Evolutionary conservation across 1,139 yeast species (phyloP).

Genomic region (Kluyveromyces sp.): DNA sequence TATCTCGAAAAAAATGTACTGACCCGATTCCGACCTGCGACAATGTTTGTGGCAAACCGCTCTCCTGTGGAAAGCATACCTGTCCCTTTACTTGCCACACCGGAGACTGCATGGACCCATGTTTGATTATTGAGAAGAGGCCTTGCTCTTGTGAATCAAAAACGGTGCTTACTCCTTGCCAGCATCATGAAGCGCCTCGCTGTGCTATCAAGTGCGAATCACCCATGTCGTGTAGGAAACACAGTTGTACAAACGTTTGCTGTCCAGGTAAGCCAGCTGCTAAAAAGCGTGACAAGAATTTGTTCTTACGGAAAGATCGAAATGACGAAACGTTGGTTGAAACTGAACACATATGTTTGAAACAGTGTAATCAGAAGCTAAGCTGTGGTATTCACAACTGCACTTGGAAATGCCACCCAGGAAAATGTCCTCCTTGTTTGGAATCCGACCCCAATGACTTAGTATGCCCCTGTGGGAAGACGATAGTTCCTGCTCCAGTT

Average conservation of each 20-base stretch:
- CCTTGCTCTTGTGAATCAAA: constrained; percentile 36
- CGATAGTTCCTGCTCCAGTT: constrained; percentile 77
- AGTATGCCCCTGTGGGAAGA: constrained; percentile 78
- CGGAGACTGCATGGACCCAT: constrained; percentile 64
- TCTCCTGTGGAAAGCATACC: constrained; percentile 63
- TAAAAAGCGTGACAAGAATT: constrained; percentile 46
- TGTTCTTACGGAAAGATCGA: constrained; percentile 34
- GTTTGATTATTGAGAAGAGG: constrained; percentile 36
- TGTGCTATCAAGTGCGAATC: constrained; percentile 77
- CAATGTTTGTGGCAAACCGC: constrained; percentile 49
- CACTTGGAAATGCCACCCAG: constrained; percentile 70
- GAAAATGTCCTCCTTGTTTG: constrained; percentile 77
- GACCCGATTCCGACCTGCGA: constrained; percentile 77
- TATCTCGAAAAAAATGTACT: constrained; percentile 52
- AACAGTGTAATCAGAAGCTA: constrained; percentile 57
- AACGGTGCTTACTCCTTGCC: constrained; percentile 55
- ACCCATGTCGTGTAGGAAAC: constrained; percentile 72
- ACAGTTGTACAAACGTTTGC: constrained; percentile 62
- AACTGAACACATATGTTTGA: constrained; percentile 70
- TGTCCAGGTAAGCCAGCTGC: constrained; percentile 65
- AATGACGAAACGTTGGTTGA: constrained; percentile 57
- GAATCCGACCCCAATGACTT: constrained; percentile 80
- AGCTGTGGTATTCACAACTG: constrained; percentile 73
- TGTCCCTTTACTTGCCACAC: constrained; percentile 69
- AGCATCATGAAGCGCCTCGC: constrained; percentile 47